Evolutionary conservation across 129 eudicot genomes (phyloP).

Genomic region (Solidago caesia): DNA sequence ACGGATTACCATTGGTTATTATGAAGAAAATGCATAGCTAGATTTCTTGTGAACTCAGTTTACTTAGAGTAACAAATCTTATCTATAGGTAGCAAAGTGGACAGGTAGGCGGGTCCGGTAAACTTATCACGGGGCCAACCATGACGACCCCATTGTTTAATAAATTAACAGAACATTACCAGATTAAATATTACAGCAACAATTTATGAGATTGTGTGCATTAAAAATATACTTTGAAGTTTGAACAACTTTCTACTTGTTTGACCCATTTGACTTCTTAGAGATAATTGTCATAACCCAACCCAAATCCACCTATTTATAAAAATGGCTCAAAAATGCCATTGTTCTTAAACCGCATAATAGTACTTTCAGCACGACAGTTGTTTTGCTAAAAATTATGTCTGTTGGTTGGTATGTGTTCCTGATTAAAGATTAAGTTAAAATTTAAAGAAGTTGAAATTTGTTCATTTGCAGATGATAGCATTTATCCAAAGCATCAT

Average conservation of each 20-base stretch:
- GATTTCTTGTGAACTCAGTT: background rate
- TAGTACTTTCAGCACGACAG: no score
- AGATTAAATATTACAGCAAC: background rate
- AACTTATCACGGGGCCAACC: background rate
- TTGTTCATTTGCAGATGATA: constrained; percentile 48
- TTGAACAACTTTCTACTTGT: background rate
- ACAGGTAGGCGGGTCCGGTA: background rate
- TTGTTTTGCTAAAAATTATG: no score
- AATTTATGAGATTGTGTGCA: background rate
- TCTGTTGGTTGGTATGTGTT: background rate
- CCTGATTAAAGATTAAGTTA: background rate
- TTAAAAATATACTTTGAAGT: no score
- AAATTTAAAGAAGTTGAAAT: background rate
- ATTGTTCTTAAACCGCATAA: no score
- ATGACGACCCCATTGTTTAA: background rate
- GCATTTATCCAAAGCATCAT: constrained; percentile 53
- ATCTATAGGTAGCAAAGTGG: background rate
- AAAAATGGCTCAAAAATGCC: no score
- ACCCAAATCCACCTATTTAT: background rate
- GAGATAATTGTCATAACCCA: background rate
- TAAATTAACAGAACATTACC: background rate
- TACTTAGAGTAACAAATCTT: background rate
- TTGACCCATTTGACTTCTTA: background rate
- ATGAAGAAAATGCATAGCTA: background rate
- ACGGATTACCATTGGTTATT: no score